Evolutionary conservation across 225 moss, liverwort and hornwort species (phyloP), one percentile per base, ranked within the genome.

Genomic region (Ulota crispa): DNA sequence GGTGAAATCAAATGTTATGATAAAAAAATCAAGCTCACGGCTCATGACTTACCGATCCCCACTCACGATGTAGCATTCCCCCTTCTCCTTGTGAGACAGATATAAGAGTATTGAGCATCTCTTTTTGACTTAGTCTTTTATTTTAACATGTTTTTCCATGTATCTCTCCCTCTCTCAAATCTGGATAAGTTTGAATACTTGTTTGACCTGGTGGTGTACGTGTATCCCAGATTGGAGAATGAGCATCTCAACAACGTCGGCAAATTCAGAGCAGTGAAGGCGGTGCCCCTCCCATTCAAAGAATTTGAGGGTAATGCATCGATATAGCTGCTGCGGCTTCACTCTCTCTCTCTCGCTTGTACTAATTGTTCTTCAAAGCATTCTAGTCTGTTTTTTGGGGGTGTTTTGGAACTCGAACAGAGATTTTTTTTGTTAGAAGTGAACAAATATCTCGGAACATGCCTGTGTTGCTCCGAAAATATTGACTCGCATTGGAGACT

Each of bases 191-290:
- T 2, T 0, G 11, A 54, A 6, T 0, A 10, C 6, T 28, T 12
- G 13, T 53, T 56, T 19, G 75, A 70, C 56, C 5, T 67, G 5
- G 24, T n/a, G 62, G 30, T 82, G 24, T 24, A 27, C 10, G 41
- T 62, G 24, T 32, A 39, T 1, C 3, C 47, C 86, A 87, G 89
- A 81, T 75, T 89, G 81, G 89, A 87, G 63, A 89, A 89, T n/a
- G 87, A 89, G 78, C 87, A 89, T 85, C 87, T 89, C 45, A 89
- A 89, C 75, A 89, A 89, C 11, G 89, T 89, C 0, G 87, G 87
- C 15, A 89, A 87, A 68, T 89, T 75, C 57, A 85, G 89, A 65
- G 89, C 89, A 26, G 89, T 89, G 70, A 89, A 89, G 76, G 72
- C 80, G 16, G 87, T 89, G 3, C 89, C 89, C 39, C 89, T 89